Conservation (phyloP, 805 yeast genomes). For the Torulaspora gathmanii region DNA sequence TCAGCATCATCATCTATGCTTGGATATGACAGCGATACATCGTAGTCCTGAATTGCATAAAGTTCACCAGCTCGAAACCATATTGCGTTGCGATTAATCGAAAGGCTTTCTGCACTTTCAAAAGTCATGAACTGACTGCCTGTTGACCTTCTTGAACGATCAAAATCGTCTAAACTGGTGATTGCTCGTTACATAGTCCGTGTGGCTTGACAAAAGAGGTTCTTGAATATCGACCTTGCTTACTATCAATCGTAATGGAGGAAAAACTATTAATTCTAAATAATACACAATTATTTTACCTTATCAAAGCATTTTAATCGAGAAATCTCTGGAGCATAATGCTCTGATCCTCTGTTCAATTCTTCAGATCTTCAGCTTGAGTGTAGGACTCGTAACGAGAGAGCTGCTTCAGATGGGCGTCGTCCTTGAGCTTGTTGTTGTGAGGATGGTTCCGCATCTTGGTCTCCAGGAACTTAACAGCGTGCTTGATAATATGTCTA, state of each 20-base stretch:
- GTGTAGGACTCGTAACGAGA: constrained; percentile 10
- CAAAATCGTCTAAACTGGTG: not conserved
- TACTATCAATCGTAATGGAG: not conserved
- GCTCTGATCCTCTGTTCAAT: not conserved
- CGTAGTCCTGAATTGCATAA: constrained; percentile 4
- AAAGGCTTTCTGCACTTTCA: constrained; percentile 6
- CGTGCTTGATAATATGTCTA: constrained; percentile 53
- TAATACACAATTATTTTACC: not conserved
- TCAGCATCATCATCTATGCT: not conserved
- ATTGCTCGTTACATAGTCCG: not conserved
- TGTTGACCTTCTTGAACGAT: not conserved
- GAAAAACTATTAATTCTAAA: not conserved
- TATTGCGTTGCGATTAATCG: not conserved
- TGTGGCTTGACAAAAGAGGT: not conserved
- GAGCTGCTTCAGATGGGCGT: constrained; percentile 8
- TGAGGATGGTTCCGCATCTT: constrained; percentile 43
- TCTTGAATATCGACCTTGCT: too few species aligned
- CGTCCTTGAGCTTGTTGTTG: not conserved
- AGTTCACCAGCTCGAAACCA: constrained; percentile 13
- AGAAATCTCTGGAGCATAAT: too few species aligned
- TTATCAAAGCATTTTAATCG: not conserved
- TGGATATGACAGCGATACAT: constrained; percentile 5
- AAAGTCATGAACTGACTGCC: constrained; percentile 7
- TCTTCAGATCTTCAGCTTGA: constrained; percentile 4
- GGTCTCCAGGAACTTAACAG: constrained; percentile 77